Conservation (phyloP, 495 filamentous ascomycete species). For the Wilcoxina mikolae region DNA sequence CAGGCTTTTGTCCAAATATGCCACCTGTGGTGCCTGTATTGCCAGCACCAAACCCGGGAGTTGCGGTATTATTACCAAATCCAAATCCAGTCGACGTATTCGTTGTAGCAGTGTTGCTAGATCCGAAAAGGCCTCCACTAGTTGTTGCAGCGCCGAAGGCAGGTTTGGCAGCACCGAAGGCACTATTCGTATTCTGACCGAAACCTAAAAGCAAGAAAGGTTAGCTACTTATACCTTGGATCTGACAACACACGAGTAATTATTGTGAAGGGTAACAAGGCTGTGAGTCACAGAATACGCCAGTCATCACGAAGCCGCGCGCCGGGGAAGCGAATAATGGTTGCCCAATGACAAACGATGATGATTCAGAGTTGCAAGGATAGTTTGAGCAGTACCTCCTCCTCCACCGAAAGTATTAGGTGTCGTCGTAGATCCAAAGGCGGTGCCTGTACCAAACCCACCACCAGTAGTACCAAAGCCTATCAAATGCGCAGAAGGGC, state of each 20-base stretch:
- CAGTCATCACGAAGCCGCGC: neutral
- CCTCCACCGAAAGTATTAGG: conserved; percentile 22
- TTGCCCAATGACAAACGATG: conserved; percentile 7
- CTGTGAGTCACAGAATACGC: neutral
- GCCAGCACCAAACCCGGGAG: conserved; percentile 28
- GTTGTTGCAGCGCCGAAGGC: conserved; percentile 32
- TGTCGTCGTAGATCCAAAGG: conserved; percentile 15
- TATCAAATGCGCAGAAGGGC: conserved; percentile 12
- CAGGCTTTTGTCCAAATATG: conserved; percentile 28
- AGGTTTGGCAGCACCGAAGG: conserved; percentile 30
- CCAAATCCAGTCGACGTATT: conserved; percentile 41
- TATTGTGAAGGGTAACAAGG: neutral
- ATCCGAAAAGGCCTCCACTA: conserved; percentile 34
- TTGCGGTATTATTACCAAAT: conserved; percentile 16
- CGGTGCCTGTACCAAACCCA: conserved; percentile 17
- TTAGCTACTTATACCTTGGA: neutral
- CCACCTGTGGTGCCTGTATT: conserved; percentile 27
- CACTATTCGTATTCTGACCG: conserved; percentile 30
- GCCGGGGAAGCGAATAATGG: conserved; percentile 15
- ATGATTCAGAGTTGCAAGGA: conserved; percentile 19
- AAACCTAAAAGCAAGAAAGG: conserved; percentile 33
- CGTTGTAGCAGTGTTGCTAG: conserved; percentile 31
- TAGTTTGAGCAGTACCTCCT: conserved; percentile 28
- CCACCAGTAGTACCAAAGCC: conserved; percentile 28
- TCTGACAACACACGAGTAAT: neutral